Base-by-base conservation (phyloP, 768 basidiomycete genomes). In the Leccinum arenicola region DNA sequence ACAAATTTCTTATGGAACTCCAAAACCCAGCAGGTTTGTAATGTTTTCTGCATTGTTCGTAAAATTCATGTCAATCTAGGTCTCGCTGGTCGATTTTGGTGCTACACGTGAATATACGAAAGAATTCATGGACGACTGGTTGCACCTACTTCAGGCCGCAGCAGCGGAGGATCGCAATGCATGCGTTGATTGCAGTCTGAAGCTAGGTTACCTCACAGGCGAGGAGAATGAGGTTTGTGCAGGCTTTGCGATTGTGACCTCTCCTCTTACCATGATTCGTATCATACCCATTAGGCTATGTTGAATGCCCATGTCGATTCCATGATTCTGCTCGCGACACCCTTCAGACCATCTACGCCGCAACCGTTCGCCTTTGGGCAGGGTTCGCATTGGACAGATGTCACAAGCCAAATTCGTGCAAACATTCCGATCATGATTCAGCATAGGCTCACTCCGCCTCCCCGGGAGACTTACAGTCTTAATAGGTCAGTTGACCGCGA, bases 11-110 rank as follows among this genome's bases (percentile, higher is more conserved):
- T 99, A 23, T 98, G 91, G 87, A 89, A 95, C 71, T 66, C 78
- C 0, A 59, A 75, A 3, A 85, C 85, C 1, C 79, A 82, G 47
- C 83, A 86, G 80, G 90, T 88, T 19, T 25, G 47, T 17, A n/a
- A 15, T 19, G 19, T 10, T 35, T 45, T 48, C 36, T 52, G 17
- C 36, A 5, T n/a, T n/a, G 11, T 3, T 6, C 6, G 19, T 55
- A n/a, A 11, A 12, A 54, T 6, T 61, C 36, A 38, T 43, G 23
- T 38, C 31, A 40, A 5, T 35, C 43, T 60, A 92, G 86, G 77
- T 95, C 38, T 91, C 91, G 64, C 77, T 99, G 25, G 90, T 99
- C 54, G 97, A 99, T 73, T 98, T 98, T 67, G 97, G 97, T 33
- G 97, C 97, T 10, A 94, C 94, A 0, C 82, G 95, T 25, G 86